Percentiles rank a stretch among this genome's conserved stretches.
These are phyloP conservation scores for Solanum rostratum DNA, from an alignment of 257 asterid genomes.

Conservation along the genomic window DNA sequence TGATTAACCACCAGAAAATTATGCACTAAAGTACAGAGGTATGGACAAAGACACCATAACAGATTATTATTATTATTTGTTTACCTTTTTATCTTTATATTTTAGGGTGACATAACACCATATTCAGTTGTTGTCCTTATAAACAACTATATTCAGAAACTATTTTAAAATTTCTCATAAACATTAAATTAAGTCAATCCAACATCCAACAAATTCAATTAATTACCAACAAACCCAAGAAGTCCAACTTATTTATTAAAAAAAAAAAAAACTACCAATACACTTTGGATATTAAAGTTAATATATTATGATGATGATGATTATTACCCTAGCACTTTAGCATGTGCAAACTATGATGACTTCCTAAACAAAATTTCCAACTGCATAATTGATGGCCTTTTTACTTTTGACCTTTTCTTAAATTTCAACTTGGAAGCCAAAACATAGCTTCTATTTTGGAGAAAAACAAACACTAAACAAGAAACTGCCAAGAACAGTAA, in stretches of 20 bases:
- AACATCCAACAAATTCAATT: neutral
- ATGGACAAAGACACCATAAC: neutral
- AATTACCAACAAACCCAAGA: conserved; percentile 13
- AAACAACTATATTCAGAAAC: neutral
- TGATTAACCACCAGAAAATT: neutral
- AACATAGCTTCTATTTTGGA: neutral
- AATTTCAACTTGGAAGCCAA: neutral
- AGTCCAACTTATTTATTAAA: neutral
- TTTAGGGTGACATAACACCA: conserved; percentile 5
- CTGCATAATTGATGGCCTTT: neutral
- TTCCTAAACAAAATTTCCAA: neutral
- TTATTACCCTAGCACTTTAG: neutral
- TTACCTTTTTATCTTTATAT: conserved; percentile 13
- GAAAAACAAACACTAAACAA: neutral
- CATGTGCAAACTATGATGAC: neutral
- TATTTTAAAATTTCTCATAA: neutral
- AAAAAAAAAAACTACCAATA: no score
- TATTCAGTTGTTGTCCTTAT: neutral
- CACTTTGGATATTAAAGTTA: neutral
- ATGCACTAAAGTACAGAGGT: neutral
- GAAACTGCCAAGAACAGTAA: neutral
- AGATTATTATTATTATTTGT: conserved; percentile 16
- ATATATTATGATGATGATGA: neutral
- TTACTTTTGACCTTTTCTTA: neutral
- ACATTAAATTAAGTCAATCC: neutral